A percentile compares a stretch with the other conserved stretches of the same genome.
Conservation (phyloP, 2,329 filamentous ascomycete genomes). For the Alternaria sp. region DNA sequence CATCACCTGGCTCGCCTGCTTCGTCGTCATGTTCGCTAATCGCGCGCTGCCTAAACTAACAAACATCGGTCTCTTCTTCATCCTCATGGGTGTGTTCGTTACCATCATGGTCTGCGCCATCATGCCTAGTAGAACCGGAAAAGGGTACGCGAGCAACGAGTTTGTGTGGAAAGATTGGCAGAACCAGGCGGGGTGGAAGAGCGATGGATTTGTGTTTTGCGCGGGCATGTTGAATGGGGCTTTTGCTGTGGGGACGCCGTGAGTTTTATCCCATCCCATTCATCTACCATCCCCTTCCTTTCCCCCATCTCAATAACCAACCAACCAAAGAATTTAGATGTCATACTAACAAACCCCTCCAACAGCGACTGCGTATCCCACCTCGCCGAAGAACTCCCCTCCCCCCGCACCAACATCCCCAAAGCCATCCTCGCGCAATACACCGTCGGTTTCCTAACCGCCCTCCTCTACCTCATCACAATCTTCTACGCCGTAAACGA, state of each 20-base stretch:
- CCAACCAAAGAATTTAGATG: too few relatives aligned
- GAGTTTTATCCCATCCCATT: constrained; percentile 13
- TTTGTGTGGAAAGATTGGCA: constrained; percentile 57
- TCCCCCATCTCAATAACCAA: too few relatives aligned
- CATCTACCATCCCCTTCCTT: too few relatives aligned
- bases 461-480: constrained; percentile 47
- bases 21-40: constrained; percentile 61
- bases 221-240: constrained; percentile 73
- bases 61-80: constrained; percentile 61
- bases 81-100: constrained; percentile 61
- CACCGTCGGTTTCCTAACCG: constrained; percentile 44
- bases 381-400: constrained; percentile 61
- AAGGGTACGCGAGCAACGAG: constrained; percentile 48
- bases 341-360: not conserved
- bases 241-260: constrained; percentile 68
- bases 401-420: constrained; percentile 48
- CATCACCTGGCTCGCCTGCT: constrained; percentile 55
- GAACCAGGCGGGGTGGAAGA: constrained; percentile 56
- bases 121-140: constrained; percentile 57
- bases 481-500: constrained; percentile 65
- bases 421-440: constrained; percentile 50
- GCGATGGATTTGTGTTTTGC: constrained; percentile 68
- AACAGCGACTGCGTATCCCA: constrained; percentile 66
- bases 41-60: constrained; percentile 60
- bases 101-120: constrained; percentile 63